phyloP scores from a whole-genome alignment of 2,329 filamentous ascomycete genomes.

The Aspergillus fructus region DNA sequence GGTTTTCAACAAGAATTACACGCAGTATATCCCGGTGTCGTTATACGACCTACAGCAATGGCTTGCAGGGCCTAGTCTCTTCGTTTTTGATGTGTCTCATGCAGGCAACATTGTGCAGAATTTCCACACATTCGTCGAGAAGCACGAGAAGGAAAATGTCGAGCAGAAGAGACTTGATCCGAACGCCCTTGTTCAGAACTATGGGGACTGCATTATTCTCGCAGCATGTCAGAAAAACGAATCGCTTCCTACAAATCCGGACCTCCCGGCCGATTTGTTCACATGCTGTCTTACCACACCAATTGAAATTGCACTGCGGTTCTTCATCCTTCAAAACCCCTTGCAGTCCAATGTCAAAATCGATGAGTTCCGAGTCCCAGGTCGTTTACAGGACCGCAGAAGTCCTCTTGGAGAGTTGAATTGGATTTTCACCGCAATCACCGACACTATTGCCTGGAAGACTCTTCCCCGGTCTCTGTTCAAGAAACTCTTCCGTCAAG shows the following conservation, averaged over 20 bases:
- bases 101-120: conserved; percentile 94
- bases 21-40: conserved; percentile 96
- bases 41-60: conserved; percentile 93
- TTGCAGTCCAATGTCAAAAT: conserved; percentile 66
- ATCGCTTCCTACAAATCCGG: conserved; percentile 90
- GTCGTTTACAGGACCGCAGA: conserved; percentile 84
- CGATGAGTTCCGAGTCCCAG: conserved; percentile 84
- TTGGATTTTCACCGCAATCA: conserved; percentile 99
- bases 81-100: conserved; percentile 97
- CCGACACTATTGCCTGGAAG: conserved; percentile 98
- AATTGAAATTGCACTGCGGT: conserved; percentile 95
- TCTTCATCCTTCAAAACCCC: conserved; percentile 93
- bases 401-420: conserved; percentile 95
- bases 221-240: conserved; percentile 89
- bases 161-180: conserved; percentile 75
- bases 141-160: conserved; percentile 85
- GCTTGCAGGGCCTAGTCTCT: conserved; percentile 92
- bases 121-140: conserved; percentile 91
- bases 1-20: conserved; percentile 99
- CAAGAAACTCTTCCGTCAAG: conserved; percentile 94
- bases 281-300: conserved; percentile 94
- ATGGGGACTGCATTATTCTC: conserved; percentile 86
- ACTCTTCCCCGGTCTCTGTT: conserved; percentile 86
- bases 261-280: conserved; percentile 90
- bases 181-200: conserved; percentile 60